Evolutionary conservation across 768 basidiomycete genomes (phyloP).

Genomic region (Amyloporia xantha): DNA sequence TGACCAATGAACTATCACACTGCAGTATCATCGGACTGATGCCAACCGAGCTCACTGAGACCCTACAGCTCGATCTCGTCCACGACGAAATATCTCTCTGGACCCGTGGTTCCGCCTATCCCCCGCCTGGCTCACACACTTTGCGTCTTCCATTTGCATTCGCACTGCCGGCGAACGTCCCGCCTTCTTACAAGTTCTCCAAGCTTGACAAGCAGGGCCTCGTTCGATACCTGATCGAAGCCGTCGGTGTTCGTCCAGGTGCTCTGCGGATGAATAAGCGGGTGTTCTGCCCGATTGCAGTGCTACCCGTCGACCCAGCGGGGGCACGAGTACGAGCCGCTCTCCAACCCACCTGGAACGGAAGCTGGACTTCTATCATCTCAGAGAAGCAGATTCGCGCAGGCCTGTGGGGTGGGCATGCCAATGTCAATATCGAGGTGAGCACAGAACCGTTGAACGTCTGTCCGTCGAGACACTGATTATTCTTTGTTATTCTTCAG

Average conservation of each 20-base stretch:
- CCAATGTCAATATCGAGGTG: constrained; percentile 10
- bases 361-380: neutral
- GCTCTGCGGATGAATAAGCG: neutral
- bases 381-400: constrained; percentile 4
- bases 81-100: constrained; percentile 1
- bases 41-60: neutral
- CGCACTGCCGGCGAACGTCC: constrained; percentile 4
- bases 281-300: constrained; percentile 4
- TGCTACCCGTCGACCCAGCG: constrained; percentile 4
- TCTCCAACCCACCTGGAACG: neutral
- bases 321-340: neutral
- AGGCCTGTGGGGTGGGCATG: constrained; percentile 9
- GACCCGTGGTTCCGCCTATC: constrained; percentile 3
- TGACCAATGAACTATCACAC: too few relatives aligned
- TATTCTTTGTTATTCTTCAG: neutral
- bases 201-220: neutral
- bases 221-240: constrained; percentile 9
- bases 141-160: constrained; percentile 12
- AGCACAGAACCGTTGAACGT: neutral
- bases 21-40: neutral
- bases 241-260: constrained; percentile 11
- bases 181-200: constrained; percentile 8
- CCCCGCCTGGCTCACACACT: constrained; percentile 6
- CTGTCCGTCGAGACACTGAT: neutral
- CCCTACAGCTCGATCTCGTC: constrained; percentile 1